Evolutionary conservation across 768 basidiomycete genomes (phyloP), one percentile per base, ranked within the genome.

Genomic region (Calvatia gigantea): DNA sequence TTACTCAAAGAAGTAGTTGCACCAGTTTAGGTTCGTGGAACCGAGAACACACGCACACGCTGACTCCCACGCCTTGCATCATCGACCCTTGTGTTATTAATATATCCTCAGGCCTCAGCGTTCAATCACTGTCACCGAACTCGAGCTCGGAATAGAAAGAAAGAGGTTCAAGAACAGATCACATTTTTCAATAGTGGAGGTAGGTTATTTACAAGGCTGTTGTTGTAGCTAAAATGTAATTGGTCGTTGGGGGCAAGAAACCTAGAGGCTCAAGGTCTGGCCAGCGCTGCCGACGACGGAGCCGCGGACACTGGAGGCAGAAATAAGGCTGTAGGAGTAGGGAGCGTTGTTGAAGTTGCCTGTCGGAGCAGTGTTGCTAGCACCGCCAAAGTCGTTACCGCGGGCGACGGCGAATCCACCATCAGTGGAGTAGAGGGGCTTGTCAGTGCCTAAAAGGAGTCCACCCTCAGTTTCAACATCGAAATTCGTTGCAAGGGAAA

Each of bases 361-460:
- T 41, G 56, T 51, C 11, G 66, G 66, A n/a, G 69, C 70, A 32
- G 65, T 64, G 63, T 68, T 67, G n/a, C 58, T 19, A 15, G 58
- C 65, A 42, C 67, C 67, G 9, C 66, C 66, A 29, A 67, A 65
- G 57, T 67, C 66, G 39, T 67, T 67, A 12, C 73, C 75, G 31
- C 51, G 63, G 23, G 72, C 73, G 32, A 74, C 73, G 48, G 73
- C 75, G 47, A 67, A 78, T 8, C 76, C 76, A 4, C 55, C 70
- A 49, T 75, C 72, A 45, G 75, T 76, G 12, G 69, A 60, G 62
- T 75, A 77, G 45, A 77, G 54, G 15, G 75, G 71, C 65, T 76
- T 70, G 58, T 67, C 62, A 35, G 70, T 69, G 43, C 69, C 54
- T 56, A 25, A 12, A 38, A 52, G 21, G 27, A 43, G 29, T n/a